Base-by-base conservation (phyloP, 1,139 yeast genomes). In the Debaryomycetaceae sp. region DNA sequence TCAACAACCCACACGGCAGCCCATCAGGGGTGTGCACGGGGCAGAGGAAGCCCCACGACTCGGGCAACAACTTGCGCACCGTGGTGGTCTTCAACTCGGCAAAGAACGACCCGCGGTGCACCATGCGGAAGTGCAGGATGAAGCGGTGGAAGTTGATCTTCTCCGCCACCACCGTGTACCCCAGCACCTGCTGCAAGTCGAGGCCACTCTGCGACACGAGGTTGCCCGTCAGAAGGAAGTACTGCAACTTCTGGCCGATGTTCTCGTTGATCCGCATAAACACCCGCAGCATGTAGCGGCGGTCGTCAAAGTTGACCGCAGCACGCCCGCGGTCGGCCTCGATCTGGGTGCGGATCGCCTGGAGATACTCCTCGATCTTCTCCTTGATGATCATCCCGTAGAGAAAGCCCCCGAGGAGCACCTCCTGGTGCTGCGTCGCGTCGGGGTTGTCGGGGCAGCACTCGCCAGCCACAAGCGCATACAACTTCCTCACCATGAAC, bases 11-110 rank as follows among this genome's bases (percentile, higher is more conserved):
- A 81, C 99, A 91, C 15, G 99, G 99, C 31, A 97, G 84, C 49
- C 99, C 99, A 83, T 91, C 99, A 3, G 99, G 99, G 11, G 99
- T 91, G 61, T 91, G 98, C 12, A 93, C 98, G 14, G 99, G 98
- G 65, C 99, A 93, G 47, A 93, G 64, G 71, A 91, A 93, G 4
- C 97, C 97, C 99, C 99, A 91, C 1, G 96, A 84, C 61, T 91
- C 99, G 0, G 99, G 99, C 37, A 91, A 71, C 50, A 91, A 70
- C 58, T 91, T 91, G 68, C 99, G 80, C 32, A 91, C 99, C 1
- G 98, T 83, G 17, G 98, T 93, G 23, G 98, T 91, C 57, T 93
- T 91, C 61, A 91, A 75, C 61, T 91, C 96, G 27, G 99, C 97
- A 58, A 91, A 91, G 80, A 91, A 91, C 43, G 97, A 86, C 60